phyloP scores from a whole-genome alignment of 1,139 yeast species.

The Komagataea norvegica region DNA sequence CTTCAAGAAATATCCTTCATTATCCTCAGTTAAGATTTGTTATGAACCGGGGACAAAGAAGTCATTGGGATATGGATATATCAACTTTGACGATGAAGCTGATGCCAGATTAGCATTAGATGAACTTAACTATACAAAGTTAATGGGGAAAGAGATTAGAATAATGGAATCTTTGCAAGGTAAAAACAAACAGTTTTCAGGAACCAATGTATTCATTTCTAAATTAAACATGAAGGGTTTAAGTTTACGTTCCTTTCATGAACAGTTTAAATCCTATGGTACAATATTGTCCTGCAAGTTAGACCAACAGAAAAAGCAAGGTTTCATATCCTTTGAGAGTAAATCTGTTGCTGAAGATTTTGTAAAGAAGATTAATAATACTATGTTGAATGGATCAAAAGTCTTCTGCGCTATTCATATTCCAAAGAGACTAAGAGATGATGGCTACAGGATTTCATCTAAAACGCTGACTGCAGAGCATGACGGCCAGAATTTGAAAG shows the following conservation, averaged over 20 bases:
- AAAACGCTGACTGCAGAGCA: slow-evolving; percentile 21
- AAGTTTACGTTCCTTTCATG: slow-evolving; percentile 40
- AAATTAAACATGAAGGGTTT: slow-evolving; percentile 29
- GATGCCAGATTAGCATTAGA: slow-evolving; percentile 41
- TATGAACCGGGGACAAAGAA: slow-evolving; percentile 33
- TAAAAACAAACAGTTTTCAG: slow-evolving; percentile 28
- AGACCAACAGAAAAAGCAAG: slow-evolving; percentile 38
- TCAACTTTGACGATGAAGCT: slow-evolving; percentile 36
- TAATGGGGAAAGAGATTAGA: slow-evolving; percentile 41
- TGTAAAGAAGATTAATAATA: slow-evolving; percentile 34
- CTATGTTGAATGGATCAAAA: slow-evolving; percentile 28
- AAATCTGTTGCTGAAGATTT: slow-evolving; percentile 37
- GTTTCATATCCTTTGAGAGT: slow-evolving; percentile 41
- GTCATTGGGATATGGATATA: slow-evolving; percentile 49
- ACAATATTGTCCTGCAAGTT: slow-evolving; percentile 43
- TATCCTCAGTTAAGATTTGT: slow-evolving; percentile 46
- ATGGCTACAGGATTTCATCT: slow-evolving; percentile 18
- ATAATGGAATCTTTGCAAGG: slow-evolving; percentile 49
- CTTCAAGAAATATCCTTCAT: slow-evolving; percentile 36
- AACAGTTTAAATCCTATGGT: slow-evolving; percentile 38
- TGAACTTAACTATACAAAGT: slow-evolving; percentile 38
- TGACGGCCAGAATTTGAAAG: background rate
- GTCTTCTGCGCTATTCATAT: slow-evolving; percentile 41
- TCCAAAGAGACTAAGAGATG: slow-evolving; percentile 33
- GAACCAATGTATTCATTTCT: slow-evolving; percentile 37